Base-by-base conservation (phyloP, 129 eudicot species). In the Artemisia argyi region DNA sequence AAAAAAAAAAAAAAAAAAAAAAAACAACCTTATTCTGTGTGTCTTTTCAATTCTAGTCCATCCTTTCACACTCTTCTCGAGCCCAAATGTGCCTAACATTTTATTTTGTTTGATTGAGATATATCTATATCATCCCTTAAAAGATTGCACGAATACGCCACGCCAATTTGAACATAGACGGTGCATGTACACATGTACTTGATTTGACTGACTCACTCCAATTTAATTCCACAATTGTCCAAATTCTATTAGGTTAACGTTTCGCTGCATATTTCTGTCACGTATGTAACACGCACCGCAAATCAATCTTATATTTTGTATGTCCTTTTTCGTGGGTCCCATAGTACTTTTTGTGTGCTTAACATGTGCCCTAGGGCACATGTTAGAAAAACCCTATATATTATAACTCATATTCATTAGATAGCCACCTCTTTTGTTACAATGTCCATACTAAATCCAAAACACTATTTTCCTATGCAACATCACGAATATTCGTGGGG, bases 221-320 rank as follows among this genome's bases (percentile, higher is more conserved):
- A 50, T 49, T 8, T 54, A 26, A 49, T 3, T 52, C 47, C 49
- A 51, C 72, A 65, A 42, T 18, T 30, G 24, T 66, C 72, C 72
- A 66, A 66, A 20, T 3, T 14, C 59, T 24, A 9, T 68, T 35
- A 32, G 55, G 51, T 53, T 16, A 53, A 69, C 54, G 64, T 69
- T 69, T 69, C 39, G 74, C 74, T 55, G 42, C 65, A 11, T 69
- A 49, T 69, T 54, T 51, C 50, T 2, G 1, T n/a, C n/a, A n/a
- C n/a, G n/a, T n/a, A n/a, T n/a, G n/a, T n/a, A n/a, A 3, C 69
- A 44, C 14, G 6, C 4, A 35, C 48, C 28, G 13, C 28, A 66
- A 66, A 66, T 20, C 12, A 20, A 44, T 47, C 17, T 26, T 22
- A n/a, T n/a, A n/a, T n/a, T n/a, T n/a, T n/a, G n/a, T n/a, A n/a